These are phyloP conservation scores for Paragyromitra xinjiangensis DNA, from an alignment of 495 filamentous ascomycete genomes.

Conservation along the genomic window DNA sequence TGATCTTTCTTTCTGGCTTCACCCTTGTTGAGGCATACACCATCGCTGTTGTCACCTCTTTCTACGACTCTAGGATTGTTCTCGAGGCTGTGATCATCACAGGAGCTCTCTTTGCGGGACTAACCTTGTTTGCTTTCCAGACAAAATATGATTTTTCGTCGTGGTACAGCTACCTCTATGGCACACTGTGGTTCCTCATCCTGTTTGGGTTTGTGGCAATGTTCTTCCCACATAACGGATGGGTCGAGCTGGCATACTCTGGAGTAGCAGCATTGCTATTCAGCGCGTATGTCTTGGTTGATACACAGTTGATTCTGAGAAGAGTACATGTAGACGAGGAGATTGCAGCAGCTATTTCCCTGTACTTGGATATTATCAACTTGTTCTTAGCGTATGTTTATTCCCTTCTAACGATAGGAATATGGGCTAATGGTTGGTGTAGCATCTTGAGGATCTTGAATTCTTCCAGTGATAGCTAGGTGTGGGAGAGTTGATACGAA, in stretches of 20 bases:
- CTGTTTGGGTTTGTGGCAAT: constrained; percentile 88
- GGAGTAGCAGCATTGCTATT: constrained; percentile 85
- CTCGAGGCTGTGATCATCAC: constrained; percentile 91
- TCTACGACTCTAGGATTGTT: constrained; percentile 82
- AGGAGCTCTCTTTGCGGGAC: constrained; percentile 87
- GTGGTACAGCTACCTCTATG: constrained; percentile 97
- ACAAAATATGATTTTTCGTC: constrained; percentile 96
- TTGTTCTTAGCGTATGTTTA: constrained; percentile 75
- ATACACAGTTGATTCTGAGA: constrained; percentile 93
- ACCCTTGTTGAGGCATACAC: constrained; percentile 93
- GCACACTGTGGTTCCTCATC: constrained; percentile 85
- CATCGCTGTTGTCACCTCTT: constrained; percentile 88
- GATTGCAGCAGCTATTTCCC: constrained; percentile 92
- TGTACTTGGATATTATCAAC: constrained; percentile 97
- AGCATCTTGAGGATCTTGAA: constrained; percentile 57
- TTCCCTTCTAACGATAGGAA: neutral
- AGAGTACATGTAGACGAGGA: constrained; percentile 99
- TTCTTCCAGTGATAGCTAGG: constrained; percentile 51
- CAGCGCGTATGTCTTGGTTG: constrained; percentile 90
- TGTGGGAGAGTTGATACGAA: neutral
- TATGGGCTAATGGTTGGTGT: constrained; percentile 16
- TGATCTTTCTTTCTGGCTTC: constrained; percentile 91
- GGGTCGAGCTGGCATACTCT: constrained; percentile 83
- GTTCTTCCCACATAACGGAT: constrained; percentile 83
- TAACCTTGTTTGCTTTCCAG: constrained; percentile 96